Percentiles rank a stretch among this genome's conserved stretches.
phyloP scores from a whole-genome alignment of 78 protist species.

The Guillardia theta region DNA sequence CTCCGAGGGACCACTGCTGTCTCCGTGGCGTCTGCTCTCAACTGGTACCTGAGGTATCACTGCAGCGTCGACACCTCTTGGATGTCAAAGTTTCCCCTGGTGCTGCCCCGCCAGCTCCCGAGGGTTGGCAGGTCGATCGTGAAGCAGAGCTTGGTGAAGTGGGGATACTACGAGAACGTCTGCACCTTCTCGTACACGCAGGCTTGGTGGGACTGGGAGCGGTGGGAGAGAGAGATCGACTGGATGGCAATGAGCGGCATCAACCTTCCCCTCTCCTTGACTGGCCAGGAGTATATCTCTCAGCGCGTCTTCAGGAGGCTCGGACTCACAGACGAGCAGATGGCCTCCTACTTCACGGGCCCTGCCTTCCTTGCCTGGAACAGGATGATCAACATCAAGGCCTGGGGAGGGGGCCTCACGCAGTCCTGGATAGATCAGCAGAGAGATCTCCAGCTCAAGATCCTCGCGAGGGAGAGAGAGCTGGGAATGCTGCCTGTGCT shows the following conservation, averaged over 20 bases:
- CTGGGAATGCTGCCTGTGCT: background rate
- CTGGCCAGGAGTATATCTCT: background rate
- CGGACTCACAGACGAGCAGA: background rate
- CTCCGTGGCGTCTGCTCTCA: conserved; percentile 43
- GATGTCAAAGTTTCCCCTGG: background rate
- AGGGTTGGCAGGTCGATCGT: background rate
- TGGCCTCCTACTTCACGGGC: background rate
- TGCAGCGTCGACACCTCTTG: background rate
- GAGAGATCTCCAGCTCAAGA: background rate
- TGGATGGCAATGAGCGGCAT: conserved; percentile 87
- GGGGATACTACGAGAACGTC: conserved; percentile 73
- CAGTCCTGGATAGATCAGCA: background rate
- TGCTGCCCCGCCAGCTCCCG: conserved; percentile 3
- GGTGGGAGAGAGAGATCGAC: conserved; percentile 82
- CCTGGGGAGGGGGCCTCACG: conserved; percentile 7
- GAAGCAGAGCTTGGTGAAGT: background rate
- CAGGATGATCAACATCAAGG: background rate
- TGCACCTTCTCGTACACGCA: conserved; percentile 71
- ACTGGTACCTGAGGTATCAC: conserved; percentile 48
- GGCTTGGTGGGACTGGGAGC: conserved; percentile 60
- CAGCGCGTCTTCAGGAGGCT: background rate
- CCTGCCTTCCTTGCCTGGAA: conserved; percentile 31
- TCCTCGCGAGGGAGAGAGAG: background rate
- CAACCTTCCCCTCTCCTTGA: conserved; percentile 66
- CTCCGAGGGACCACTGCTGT: background rate